Evolutionary conservation across 2,329 filamentous ascomycete genomes (phyloP), one percentile per base, ranked within the genome.

Genomic region (Colletotrichum echinochloae): DNA sequence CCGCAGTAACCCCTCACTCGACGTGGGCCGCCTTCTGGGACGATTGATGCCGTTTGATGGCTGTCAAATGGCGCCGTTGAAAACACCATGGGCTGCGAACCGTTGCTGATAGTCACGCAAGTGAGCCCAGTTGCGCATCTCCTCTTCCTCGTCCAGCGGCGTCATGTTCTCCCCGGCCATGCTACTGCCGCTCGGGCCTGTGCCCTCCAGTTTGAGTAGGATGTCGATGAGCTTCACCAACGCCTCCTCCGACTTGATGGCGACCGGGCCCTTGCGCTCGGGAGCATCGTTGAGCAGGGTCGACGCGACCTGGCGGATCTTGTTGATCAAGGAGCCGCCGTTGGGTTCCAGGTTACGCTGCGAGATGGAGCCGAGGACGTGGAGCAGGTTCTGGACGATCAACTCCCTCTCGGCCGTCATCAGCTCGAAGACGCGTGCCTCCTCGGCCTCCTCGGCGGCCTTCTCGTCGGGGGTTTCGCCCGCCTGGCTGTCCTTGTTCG

Each of bases 301-400:
- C 35, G 91, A 92, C 1, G 94, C 94, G 48, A 97, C 92, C 77
- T 93, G 91, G 12, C 94, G 92, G 74, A 97, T 93, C 83, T 97
- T 97, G 83, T 90, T 90, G 76, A 93, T 94, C n/a, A 89, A 81
- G 0, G 87, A 88, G n/a, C 82, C 83, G 23, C 87, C 87, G 72
- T 89, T 89, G n/a, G 88, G 88, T 73, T 97, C 94, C 86, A 97
- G 92, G 79, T 94, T 94, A 70, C 93, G 89, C 83, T 95, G 93
- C 57, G 92, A 92, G 74, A 97, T 93, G 66, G 89, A 93, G 33
- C 89, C 88, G 6, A 97, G 83, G 3, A 97, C 90, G 3, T 89
- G 85, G 1, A 97, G 86, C 2, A 97, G 86, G 78, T 95, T 91
- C 74, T 93, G 90, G 14, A 97, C 90, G 39, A 97, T 94, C n/a